Evolutionary conservation across 306 rosid species (phyloP), one percentile per base, ranked within the genome.

Genomic region (Luffa acutangula): DNA sequence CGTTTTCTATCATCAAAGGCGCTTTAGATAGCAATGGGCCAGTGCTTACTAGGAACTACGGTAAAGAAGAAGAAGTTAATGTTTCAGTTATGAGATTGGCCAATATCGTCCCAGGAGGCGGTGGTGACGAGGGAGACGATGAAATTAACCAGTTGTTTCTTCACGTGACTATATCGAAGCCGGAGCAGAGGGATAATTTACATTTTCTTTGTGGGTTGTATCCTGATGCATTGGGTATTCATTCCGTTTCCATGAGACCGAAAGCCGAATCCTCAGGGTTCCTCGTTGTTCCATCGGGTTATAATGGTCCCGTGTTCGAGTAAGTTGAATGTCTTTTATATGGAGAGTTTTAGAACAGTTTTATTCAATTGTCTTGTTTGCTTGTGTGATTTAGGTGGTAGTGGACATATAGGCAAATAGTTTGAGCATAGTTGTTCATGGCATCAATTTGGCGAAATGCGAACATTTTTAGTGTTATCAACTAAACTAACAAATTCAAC

Each of bases 141-240:
- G 85, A 67, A n/a, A 79, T 87, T 20, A 87, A 91, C 72, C 97
- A 95, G 89, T 45, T 95, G 80, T 91, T 95, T 83, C 77, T 95
- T 37, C 97, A 89, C 46, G 96, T 95, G 11, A 91, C 89, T 21
- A 87, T 95, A 41, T 86, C 91, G 25, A 95, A 92, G 89, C 91
- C 92, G 1, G 76, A 62, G 7, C 87, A 87, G 89, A 54, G 72
- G 2, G 97, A 91, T 39, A 86, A 89, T 3, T 80, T 95, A 81
- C 90, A 85, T 43, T 87, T 95, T 63, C 89, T 95, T 0, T 95
- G 98, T 54, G 98, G 88, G 18, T 18, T 95, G 43, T 95, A 92
- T 76, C 97, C 96, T 39, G 98, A 92, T 74, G 97, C 97, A 7
- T 17, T 95, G 62, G 97, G 97, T 18, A 95, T 95, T 84, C 97